Conservation (phyloP, 345 rosid genomes). For the Eucalyptus rudis region DNA sequence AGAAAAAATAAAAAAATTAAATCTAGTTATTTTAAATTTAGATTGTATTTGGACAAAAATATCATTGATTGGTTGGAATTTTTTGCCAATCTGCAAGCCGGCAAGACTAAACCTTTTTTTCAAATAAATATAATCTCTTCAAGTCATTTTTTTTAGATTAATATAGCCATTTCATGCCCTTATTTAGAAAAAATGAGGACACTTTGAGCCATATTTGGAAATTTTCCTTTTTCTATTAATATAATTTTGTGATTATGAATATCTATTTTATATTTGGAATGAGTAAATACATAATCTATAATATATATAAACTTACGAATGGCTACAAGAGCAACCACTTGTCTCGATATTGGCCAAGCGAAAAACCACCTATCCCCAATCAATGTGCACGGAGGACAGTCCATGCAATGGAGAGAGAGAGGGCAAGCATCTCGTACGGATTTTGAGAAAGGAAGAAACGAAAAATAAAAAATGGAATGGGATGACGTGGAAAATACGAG, state of each 20-base stretch:
- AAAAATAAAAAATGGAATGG: neutral
- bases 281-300: too few species aligned
- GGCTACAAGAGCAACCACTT: neutral
- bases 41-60: too few species aligned
- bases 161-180: fast-evolving
- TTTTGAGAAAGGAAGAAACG: neutral
- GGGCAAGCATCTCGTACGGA: neutral
- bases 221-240: neutral
- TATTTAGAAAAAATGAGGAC: fast-evolving
- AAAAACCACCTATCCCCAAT: neutral
- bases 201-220: too few species aligned
- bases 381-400: neutral
- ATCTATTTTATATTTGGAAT: neutral
- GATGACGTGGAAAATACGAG: neutral
- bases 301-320: neutral
- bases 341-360: neutral
- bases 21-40: too few species aligned
- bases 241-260: neutral
- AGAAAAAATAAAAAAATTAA: too few species aligned
- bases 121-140: fast-evolving
- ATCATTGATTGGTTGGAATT: too few species aligned
- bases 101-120: fast-evolving
- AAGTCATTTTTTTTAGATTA: fast-evolving
- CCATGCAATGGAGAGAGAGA: too few species aligned
- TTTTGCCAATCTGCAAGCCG: fast-evolving